These are phyloP conservation scores for Penicillium sp. DNA, from an alignment of 2,329 filamentous ascomycete species.

Conservation along the genomic window DNA sequence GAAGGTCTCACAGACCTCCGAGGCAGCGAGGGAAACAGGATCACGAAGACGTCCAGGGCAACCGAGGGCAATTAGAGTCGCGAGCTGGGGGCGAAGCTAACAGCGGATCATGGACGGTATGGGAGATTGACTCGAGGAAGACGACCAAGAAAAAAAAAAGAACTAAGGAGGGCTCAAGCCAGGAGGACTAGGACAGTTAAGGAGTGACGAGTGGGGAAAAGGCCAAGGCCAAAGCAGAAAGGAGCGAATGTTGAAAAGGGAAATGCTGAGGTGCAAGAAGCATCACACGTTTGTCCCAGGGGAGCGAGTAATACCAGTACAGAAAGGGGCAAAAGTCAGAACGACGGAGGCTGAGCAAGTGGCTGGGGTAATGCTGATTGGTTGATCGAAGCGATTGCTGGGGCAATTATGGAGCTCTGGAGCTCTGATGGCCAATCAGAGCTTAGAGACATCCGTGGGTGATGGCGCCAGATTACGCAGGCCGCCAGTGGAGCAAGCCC, in stretches of 20 bases:
- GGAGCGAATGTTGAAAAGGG: slow-evolving; percentile 13
- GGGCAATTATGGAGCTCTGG: too few species aligned
- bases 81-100: background rate
- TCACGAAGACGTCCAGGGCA: background rate
- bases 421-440: too few species aligned
- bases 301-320: slow-evolving; percentile 4
- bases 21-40: background rate
- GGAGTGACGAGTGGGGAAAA: slow-evolving; percentile 21
- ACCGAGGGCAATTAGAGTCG: background rate
- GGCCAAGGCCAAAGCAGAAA: slow-evolving; percentile 17
- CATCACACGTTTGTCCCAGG: slow-evolving; percentile 3
- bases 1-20: background rate
- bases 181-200: slow-evolving; percentile 17
- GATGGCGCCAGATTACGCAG: background rate
- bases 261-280: slow-evolving; percentile 25
- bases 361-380: background rate
- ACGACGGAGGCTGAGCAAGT: background rate
- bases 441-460: background rate
- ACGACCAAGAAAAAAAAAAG: background rate
- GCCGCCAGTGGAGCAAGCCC: background rate
- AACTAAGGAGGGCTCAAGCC: slow-evolving; percentile 9
- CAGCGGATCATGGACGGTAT: too few species aligned
- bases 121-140: too few species aligned
- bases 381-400: too few species aligned
- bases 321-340: slow-evolving; percentile 1